Evolutionary conservation across 345 rosid species (phyloP).

Genomic region (Linum usitatissimum): DNA sequence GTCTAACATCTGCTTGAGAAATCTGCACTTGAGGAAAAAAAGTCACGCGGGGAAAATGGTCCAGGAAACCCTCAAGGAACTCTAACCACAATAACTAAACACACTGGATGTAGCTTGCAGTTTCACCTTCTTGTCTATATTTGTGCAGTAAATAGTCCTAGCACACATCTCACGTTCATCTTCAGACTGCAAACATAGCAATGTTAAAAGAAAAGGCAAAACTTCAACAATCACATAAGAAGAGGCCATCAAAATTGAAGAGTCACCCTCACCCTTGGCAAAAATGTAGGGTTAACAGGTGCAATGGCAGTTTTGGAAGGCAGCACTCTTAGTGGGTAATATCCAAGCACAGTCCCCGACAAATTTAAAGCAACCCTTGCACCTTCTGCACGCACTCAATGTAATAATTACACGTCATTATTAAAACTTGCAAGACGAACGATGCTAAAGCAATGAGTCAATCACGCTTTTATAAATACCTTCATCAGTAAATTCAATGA

Average conservation of each 20-base stretch:
- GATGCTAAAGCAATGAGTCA: constrained; percentile 8
- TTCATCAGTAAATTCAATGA: constrained; percentile 86
- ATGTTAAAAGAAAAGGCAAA: constrained; percentile 10
- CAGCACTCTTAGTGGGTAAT: constrained; percentile 82
- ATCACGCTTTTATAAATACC: constrained; percentile 37
- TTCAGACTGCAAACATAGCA: constrained; percentile 49
- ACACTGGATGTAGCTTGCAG: neutral
- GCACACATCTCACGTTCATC: constrained; percentile 98
- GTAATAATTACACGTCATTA: constrained; percentile 10
- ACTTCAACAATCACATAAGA: too few relatives aligned
- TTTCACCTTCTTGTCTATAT: constrained; percentile 84
- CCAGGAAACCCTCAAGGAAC: too few relatives aligned
- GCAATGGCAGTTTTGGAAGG: constrained; percentile 99
- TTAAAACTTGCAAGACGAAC: neutral
- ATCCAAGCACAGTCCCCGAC: constrained; percentile 88
- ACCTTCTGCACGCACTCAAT: constrained; percentile 46
- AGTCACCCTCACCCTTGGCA: constrained; percentile 66
- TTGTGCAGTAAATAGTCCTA: constrained; percentile 93
- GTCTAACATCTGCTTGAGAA: constrained; percentile 71
- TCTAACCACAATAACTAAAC: neutral
- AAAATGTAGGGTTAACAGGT: constrained; percentile 94
- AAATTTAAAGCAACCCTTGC: constrained; percentile 78
- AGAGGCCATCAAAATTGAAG: neutral
- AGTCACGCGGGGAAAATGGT: constrained; percentile 8
- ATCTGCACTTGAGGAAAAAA: constrained; percentile 34